Conservation (phyloP, 1,284 basidiomycete species). For the Trichosporon sp. region DNA sequence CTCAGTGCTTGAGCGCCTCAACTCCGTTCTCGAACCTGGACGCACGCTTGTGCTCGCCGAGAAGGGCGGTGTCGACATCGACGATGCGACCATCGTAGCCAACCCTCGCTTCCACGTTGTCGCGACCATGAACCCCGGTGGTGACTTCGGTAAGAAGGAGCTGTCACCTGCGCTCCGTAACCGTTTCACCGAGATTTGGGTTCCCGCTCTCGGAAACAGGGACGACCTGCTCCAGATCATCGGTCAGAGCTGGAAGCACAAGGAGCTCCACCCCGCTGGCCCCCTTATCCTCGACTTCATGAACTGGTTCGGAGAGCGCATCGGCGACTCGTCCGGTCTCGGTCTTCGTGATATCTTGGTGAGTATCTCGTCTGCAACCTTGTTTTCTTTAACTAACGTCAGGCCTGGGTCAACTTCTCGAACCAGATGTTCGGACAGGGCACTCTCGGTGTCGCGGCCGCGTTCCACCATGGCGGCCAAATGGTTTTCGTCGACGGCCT, state of each 20-base stretch:
- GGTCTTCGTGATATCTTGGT: constrained; percentile 87
- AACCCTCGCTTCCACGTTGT: constrained; percentile 74
- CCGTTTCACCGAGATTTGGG: constrained; percentile 99
- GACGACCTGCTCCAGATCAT: constrained; percentile 78
- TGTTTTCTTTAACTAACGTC: constrained; percentile 14
- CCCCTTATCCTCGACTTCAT: constrained; percentile 69
- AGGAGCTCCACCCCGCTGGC: constrained; percentile 61
- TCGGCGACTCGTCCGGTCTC: constrained; percentile 60
- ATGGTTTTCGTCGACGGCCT: constrained; percentile 84
- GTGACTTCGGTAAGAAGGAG: constrained; percentile 99
- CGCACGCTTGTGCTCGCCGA: constrained; percentile 91
- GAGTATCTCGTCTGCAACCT: constrained; percentile 42
- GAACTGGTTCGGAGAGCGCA: constrained; percentile 67
- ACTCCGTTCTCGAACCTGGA: constrained; percentile 89
- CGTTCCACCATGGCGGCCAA: constrained; percentile 80
- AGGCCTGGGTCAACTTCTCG: constrained; percentile 91
- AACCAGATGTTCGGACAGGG: constrained; percentile 58
- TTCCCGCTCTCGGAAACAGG: constrained; percentile 75
- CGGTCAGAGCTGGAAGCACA: constrained; percentile 63
- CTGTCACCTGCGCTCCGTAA: constrained; percentile 94
- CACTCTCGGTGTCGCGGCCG: constrained; percentile 52
- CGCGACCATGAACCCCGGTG: constrained; percentile 99
- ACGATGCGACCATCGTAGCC: constrained; percentile 66
- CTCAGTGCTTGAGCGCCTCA: constrained; percentile 93
- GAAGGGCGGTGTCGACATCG: constrained; percentile 71